Percentiles rank a stretch among this genome's conserved stretches.
Evolutionary conservation across 2,329 filamentous ascomycete species (phyloP).

Genomic region (Aspergillus oerlinghausenensis): DNA sequence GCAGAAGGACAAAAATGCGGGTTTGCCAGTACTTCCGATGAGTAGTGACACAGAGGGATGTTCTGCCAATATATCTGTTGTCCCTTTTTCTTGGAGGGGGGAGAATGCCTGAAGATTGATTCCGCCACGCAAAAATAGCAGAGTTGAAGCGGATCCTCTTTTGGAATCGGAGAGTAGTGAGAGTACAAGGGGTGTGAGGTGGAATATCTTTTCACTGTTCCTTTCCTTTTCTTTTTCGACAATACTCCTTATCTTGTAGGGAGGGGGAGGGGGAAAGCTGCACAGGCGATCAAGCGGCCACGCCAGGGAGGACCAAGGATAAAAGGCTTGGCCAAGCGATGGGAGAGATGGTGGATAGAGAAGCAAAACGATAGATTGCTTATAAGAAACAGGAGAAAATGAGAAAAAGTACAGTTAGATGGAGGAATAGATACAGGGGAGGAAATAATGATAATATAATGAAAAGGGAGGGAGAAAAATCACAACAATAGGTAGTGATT

Average conservation of each 20-base stretch:
- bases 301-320: neutral
- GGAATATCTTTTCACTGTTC: neutral
- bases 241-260: neutral
- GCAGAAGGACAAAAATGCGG: neutral
- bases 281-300: neutral
- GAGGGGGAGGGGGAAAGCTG: neutral
- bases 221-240: neutral
- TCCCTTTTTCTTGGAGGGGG: no score
- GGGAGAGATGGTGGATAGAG: neutral
- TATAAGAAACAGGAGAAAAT: neutral
- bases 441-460: neutral
- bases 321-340: constrained; percentile 8
- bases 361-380: constrained; percentile 1
- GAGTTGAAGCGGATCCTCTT: neutral
- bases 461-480: neutral
- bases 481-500: neutral
- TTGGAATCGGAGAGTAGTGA: neutral
- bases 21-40: neutral
- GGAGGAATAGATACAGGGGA: constrained; percentile 7
- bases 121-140: neutral
- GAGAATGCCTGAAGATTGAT: neutral
- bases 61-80: neutral
- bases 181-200: neutral
- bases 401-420: constrained; percentile 8
- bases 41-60: neutral